Percentiles rank a stretch among this genome's conserved stretches.
Conservation (phyloP, 441 rosid species). For the Capsella rubella region DNA sequence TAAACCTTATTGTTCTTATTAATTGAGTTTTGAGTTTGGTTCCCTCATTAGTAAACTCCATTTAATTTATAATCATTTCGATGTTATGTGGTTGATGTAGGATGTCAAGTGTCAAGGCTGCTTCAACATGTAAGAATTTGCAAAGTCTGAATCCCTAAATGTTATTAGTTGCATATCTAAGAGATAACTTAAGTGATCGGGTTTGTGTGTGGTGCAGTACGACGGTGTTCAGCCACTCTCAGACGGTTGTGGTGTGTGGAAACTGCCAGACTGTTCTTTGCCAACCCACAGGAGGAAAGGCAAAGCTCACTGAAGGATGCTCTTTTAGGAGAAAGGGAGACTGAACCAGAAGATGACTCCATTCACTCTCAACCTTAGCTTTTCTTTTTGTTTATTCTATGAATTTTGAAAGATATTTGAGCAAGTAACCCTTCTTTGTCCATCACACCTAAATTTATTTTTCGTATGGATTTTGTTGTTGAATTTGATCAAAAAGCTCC, state of each 20-base stretch:
- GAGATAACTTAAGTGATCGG: neutral
- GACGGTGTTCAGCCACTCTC: slow-evolving; percentile 75
- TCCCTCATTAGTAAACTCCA: neutral
- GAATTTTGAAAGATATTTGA: neutral
- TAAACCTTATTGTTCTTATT: neutral
- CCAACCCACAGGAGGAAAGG: slow-evolving; percentile 78
- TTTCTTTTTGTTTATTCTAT: neutral
- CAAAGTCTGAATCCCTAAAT: neutral
- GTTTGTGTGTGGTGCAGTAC: slow-evolving; percentile 49
- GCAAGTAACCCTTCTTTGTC: neutral
- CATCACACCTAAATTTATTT: neutral
- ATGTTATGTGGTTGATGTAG: slow-evolving; percentile 3
- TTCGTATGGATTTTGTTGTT: neutral
- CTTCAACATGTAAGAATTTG: slow-evolving; percentile 26
- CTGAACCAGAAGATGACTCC: slow-evolving; percentile 19
- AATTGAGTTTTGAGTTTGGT: neutral
- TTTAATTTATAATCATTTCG: neutral
- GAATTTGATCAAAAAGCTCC: neutral
- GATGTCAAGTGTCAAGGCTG: slow-evolving; percentile 37
- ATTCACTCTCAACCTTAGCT: neutral
- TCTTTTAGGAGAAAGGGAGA: slow-evolving; percentile 70
- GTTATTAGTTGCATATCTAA: neutral
- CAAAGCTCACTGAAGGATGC: slow-evolving; percentile 71
- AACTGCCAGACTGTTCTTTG: slow-evolving; percentile 66
- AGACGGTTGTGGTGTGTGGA: slow-evolving; percentile 73